These are phyloP conservation scores for Tylopilus rubrobrunneus DNA, from an alignment of 768 basidiomycete genomes.

Conservation along the genomic window DNA sequence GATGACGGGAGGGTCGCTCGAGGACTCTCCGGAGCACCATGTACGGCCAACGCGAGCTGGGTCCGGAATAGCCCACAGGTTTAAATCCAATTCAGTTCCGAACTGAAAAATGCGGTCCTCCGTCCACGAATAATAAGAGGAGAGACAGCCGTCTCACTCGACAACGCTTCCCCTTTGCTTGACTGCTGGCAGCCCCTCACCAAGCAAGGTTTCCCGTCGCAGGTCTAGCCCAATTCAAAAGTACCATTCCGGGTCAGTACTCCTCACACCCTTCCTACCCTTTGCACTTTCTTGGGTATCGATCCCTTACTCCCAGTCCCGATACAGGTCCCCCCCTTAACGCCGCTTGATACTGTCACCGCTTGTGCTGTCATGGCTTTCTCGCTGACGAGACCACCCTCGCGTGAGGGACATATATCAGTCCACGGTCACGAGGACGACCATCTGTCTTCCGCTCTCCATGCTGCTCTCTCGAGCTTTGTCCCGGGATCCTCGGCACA, in stretches of 20 bases:
- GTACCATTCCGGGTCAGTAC: constrained; percentile 1
- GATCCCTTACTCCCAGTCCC: neutral
- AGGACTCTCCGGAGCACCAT: neutral
- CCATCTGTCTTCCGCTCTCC: constrained; percentile 34
- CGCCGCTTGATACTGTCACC: constrained; percentile 4
- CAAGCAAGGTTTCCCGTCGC: neutral
- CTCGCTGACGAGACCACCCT: constrained; percentile 32
- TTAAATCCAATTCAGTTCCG: constrained; percentile 11
- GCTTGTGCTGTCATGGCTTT: constrained; percentile 31
- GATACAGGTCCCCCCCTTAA: constrained; percentile 8
- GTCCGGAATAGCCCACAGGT: neutral
- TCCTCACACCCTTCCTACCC: neutral
- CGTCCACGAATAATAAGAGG: constrained; percentile 12
- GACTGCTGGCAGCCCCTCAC: too few relatives aligned
- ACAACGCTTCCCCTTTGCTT: neutral
- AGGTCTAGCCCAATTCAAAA: constrained; percentile 9
- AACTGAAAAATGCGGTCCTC: constrained; percentile 6
- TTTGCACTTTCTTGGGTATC: neutral
- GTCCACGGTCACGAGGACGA: constrained; percentile 30
- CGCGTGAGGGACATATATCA: constrained; percentile 22
- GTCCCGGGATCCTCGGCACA: constrained; percentile 18
- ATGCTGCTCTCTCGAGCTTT: constrained; percentile 35
- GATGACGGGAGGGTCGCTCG: neutral
- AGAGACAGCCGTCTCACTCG: neutral
- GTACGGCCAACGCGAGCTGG: neutral